These are phyloP conservation scores for Verticillium alfalfae DNA, from an alignment of 2,329 filamentous ascomycete species.

Conservation along the genomic window DNA sequence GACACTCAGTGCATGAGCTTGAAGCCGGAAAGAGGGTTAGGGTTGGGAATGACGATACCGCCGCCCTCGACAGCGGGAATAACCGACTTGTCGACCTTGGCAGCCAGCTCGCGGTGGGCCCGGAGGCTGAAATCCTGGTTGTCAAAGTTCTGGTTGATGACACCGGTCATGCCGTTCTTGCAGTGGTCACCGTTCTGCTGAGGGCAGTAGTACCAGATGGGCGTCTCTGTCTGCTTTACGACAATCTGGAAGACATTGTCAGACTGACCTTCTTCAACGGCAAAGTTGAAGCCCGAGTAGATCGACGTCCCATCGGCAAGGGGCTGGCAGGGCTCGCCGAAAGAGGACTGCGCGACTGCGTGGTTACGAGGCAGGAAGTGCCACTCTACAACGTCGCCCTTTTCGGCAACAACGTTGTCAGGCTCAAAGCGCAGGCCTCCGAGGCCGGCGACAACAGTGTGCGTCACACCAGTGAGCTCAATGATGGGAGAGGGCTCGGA, in stretches of 20 bases:
- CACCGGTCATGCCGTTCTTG: constrained; percentile 41
- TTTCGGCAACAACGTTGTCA: constrained; percentile 38
- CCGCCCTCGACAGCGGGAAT: constrained; percentile 26
- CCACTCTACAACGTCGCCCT: constrained; percentile 49
- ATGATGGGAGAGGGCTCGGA: constrained; percentile 24
- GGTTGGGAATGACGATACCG: constrained; percentile 31
- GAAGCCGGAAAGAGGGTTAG: constrained; percentile 33
- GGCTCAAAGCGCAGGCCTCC: constrained; percentile 44
- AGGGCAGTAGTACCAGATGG: constrained; percentile 36
- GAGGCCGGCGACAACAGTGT: constrained; percentile 39
- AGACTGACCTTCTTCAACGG: constrained; percentile 26
- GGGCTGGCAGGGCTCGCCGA: constrained; percentile 35
- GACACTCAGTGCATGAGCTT: not conserved
- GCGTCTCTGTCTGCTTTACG: constrained; percentile 27
- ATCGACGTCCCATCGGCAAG: constrained; percentile 30
- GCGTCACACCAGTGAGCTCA: constrained; percentile 31
- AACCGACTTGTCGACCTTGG: constrained; percentile 19
- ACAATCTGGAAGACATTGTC: constrained; percentile 37
- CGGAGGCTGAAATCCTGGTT: constrained; percentile 28
- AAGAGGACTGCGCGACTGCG: constrained; percentile 38
- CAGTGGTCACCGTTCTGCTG: constrained; percentile 35
- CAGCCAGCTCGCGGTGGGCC: constrained; percentile 29
- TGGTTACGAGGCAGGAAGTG: constrained; percentile 48
- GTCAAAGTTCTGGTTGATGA: constrained; percentile 43
- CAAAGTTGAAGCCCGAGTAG: constrained; percentile 39